Base-by-base conservation (phyloP, 352 stramenopile species). In the Elongisporangium prolatum region DNA sequence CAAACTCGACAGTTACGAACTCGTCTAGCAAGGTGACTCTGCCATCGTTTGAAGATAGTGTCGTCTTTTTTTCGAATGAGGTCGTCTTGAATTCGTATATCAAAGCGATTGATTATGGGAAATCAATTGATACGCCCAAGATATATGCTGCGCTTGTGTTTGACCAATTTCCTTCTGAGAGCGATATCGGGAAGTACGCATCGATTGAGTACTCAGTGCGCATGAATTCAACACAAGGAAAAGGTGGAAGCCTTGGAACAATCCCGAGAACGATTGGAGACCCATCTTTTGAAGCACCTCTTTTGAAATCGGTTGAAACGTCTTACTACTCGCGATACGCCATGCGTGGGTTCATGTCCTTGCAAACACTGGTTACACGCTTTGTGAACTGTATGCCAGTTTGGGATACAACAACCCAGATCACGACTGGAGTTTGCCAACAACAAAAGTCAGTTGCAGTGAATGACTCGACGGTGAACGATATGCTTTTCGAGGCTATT, bases 141-240 rank as follows among this genome's bases (percentile, higher is more conserved):
- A 69, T 92, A 28, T 85, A 86, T 37, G 76, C 59, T 6, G 82
- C 82, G 13, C 48, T 92, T 14, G 74, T 88, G 18, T 92, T 90
- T 37, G 69, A 90, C 25, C 49, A 68, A 4, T 75, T 69, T 22
- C 81, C 81, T n/a, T 40, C 51, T 18, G 72, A 67, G 4, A 21
- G 50, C 1, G 40, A 63, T 1, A 82, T 91, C n/a, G 81, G 81
- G 4, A 66, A 56, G 18, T 80, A 69, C 48, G 48, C 59, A 4
- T 76, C 70, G 0, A 76, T 89, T 55, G 77, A 89, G 48, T 89
- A 87, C 63, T 83, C 79, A 4, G 54, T 89, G 16, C 77, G 81
- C 4, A 68, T 89, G 61, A 91, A 88, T 57, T 74, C 81, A 13
- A 91, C 81, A 0, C 4, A 68, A 17, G 65, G 65, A 6, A 58